A percentile compares a stretch with the other conserved stretches of the same genome.
Conservation (phyloP, 75 land plant species). For the Cunninghamia lanceolata region DNA sequence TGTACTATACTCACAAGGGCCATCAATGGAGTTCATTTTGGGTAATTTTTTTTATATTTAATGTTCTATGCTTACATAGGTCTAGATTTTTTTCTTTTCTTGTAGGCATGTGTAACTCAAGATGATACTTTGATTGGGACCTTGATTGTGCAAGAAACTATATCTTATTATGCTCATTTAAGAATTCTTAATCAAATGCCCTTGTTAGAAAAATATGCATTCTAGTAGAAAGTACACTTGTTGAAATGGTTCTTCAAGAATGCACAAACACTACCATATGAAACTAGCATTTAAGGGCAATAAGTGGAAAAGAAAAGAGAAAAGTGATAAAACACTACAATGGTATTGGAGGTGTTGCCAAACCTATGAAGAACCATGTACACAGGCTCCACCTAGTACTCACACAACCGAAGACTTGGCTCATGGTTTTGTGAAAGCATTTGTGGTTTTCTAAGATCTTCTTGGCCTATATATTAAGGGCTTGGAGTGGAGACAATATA, state of each 20-base stretch:
- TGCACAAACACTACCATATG: constrained; percentile 91
- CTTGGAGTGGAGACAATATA: too few species aligned
- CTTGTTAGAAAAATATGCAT: constrained; percentile 60
- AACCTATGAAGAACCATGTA: too few species aligned
- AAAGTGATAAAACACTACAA: too few species aligned
- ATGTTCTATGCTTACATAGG: background rate
- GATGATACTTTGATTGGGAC: constrained; percentile 89
- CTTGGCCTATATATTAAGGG: too few species aligned
- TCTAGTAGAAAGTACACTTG: constrained; percentile 86
- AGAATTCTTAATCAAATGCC: constrained; percentile 72
- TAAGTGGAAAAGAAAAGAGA: constrained; percentile 95
- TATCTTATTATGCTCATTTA: constrained; percentile 71
- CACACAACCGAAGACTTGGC: too few species aligned
- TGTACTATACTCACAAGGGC: background rate
- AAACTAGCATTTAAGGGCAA: constrained; percentile 91
- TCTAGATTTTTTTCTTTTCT: background rate
- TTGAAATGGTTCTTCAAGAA: constrained; percentile 95
- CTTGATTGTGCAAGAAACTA: constrained; percentile 79
- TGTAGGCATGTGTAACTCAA: constrained; percentile 94
- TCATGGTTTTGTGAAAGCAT: too few species aligned
- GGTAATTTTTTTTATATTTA: background rate
- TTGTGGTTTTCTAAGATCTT: too few species aligned
- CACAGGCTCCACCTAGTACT: too few species aligned
- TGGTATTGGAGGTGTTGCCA: too few species aligned
- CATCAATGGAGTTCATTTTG: background rate